Conservation (phyloP, 2,329 filamentous ascomycete species). For the Beauveria varroae region DNA sequence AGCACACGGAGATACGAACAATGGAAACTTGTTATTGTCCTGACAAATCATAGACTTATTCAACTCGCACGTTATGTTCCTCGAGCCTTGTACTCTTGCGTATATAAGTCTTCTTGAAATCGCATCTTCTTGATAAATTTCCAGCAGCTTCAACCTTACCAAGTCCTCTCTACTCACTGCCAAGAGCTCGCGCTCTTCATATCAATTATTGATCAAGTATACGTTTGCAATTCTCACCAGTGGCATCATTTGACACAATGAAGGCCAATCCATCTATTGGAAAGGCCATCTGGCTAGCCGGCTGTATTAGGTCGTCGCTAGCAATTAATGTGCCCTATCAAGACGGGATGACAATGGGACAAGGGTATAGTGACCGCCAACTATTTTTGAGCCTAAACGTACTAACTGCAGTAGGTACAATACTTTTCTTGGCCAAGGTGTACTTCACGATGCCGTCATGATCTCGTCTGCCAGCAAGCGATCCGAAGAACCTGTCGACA, state of each 20-base stretch:
- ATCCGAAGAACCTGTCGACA: background rate
- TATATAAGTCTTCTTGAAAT: too few species aligned
- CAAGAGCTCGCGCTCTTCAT: too few species aligned
- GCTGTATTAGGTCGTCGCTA: background rate
- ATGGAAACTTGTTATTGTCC: too few species aligned
- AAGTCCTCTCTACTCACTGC: too few species aligned
- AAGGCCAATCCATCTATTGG: background rate
- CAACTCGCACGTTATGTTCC: too few species aligned
- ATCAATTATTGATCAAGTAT: too few species aligned
- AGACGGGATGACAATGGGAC: background rate
- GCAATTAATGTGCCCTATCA: background rate
- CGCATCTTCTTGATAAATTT: too few species aligned
- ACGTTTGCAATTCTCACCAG: too few species aligned
- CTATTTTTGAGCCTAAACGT: background rate
- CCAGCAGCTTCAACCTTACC: too few species aligned
- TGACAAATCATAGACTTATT: too few species aligned
- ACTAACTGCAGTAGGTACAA: background rate
- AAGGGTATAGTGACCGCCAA: background rate
- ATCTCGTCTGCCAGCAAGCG: background rate
- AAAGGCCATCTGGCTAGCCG: background rate
- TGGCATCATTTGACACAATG: background rate
- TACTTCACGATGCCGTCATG: background rate
- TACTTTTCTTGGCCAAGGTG: background rate
- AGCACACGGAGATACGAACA: too few species aligned
- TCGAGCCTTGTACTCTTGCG: too few species aligned